A percentile compares a stretch with the other conserved stretches of the same genome.
Conservation (phyloP, 129 eudicot genomes). For the Helichrysum umbraculigerum region DNA sequence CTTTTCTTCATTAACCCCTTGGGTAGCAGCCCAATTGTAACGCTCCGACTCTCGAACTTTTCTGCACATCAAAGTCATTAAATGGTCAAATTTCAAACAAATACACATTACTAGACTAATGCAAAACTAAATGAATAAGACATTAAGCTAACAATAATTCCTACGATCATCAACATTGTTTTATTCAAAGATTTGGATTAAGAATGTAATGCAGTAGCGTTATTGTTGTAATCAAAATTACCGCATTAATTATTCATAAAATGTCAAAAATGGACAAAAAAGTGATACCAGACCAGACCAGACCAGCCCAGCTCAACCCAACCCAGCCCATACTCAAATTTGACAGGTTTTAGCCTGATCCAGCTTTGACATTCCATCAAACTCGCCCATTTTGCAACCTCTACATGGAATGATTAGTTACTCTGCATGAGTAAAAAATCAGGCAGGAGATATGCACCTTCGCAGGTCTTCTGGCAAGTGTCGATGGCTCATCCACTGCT, state of each 20-base stretch:
- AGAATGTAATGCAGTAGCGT: no score
- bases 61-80: slow-evolving; percentile 35
- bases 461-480: slow-evolving; percentile 66
- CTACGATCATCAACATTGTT: not conserved
- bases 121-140: slow-evolving; percentile 1
- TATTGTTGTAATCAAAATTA: not conserved
- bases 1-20: slow-evolving; percentile 75
- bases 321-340: not conserved
- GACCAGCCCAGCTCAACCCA: no score
- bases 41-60: slow-evolving; percentile 74
- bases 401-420: not conserved
- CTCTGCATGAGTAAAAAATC: not conserved
- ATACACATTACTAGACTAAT: slow-evolving; percentile 10
- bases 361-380: not conserved
- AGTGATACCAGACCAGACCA: not conserved
- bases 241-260: no score
- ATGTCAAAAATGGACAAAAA: not conserved
- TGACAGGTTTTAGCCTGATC: not conserved
- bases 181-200: not conserved
- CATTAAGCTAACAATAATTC: no score
- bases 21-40: slow-evolving; percentile 80
- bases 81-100: slow-evolving; percentile 10
- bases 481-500: slow-evolving; percentile 95
- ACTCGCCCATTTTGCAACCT: not conserved
- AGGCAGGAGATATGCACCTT: slow-evolving; percentile 36